phyloP scores from a whole-genome alignment of 345 rosid genomes.

The Brassica napus region Da-Ae NC_063450.1:19734001-19734500 shows the following conservation, averaged over 20 bases:
- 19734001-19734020: neutral
- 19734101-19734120: too few relatives aligned
- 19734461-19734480: neutral
- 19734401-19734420: slow-evolving; percentile 42
- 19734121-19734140: neutral
- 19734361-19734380: neutral
- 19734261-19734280: slow-evolving; percentile 8
- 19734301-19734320: neutral
- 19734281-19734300: neutral
- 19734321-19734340: slow-evolving; percentile 10
- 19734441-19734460: slow-evolving; percentile 42
- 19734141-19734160: neutral
- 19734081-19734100: neutral
- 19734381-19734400: slow-evolving; percentile 27
- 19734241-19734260: neutral
- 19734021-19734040: neutral
- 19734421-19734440: slow-evolving; percentile 49
- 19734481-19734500: neutral
- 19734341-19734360: slow-evolving; percentile 1
- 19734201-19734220: neutral
- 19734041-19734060: slow-evolving; percentile 9
- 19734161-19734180: neutral
- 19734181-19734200: neutral
- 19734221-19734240: too few relatives aligned
- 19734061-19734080: neutral